Base-by-base conservation (phyloP, 805 yeast species). In the Naumovozyma castellii region DNA sequence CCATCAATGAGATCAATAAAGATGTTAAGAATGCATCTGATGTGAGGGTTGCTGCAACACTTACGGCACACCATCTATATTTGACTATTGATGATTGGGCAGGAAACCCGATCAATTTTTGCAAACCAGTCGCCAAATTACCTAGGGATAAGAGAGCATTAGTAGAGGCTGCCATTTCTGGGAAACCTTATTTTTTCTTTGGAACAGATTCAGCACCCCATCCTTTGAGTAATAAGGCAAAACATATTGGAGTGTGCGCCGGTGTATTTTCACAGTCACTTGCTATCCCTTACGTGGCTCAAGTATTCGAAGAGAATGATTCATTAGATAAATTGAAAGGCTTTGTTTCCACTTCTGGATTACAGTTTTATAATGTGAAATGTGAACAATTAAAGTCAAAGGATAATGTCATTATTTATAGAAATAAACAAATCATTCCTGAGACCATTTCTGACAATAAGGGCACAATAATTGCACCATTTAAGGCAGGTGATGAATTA, bases 191-290 rank as follows among this genome's bases (percentile, higher is more conserved):
- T 68, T 92, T 88, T 62, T 85, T 92, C 68, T 92, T 88, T 57
- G 99, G 99, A 5, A 84, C 96, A 1, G 99, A 92, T 61, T 85
- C 96, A 17, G 99, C 99, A 22, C 99, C 98, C 18, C 98, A 92
- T 60, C 94, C 96, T 5, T 55, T 84, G 18, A 74, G 75, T 46
- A 78, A 78, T 43, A 94, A 94, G 62, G 70, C 84, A 18, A 80
- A 73, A 44, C 86, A 77, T 49, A 66, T 69, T 29, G 90, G 88
- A 17, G 97, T 90, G 14, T 86, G 97, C 54, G 99, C 99, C n/a
- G 99, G 99, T 55, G 96, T 92, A 6, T 92, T 75, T 64, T 84
- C 97, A 2, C 98, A 92, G 61, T 73, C 84, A 17, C 75, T 75
- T 50, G 95, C 83, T 2, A 62, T 92, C 15, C 69, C 87, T 6